A percentile compares a stretch with the other conserved stretches of the same genome.
These are phyloP conservation scores for Turritis glabra DNA, from an alignment of 345 rosid genomes.

Conservation along the genomic window DNA sequence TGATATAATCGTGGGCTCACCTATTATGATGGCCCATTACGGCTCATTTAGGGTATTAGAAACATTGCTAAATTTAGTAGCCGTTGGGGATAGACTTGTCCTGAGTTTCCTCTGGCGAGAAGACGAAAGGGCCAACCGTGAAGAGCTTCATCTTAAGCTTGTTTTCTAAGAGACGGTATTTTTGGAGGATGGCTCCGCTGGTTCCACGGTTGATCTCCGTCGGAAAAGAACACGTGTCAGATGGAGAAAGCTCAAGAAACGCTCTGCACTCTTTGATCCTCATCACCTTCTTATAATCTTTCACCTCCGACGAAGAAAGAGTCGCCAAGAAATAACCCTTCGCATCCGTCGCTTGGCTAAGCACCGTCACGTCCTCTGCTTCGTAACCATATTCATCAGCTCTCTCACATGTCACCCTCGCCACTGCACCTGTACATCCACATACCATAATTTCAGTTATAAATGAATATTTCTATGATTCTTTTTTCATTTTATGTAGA, in stretches of 20 bases:
- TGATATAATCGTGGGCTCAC: too few species aligned
- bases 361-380: slow-evolving; percentile 51
- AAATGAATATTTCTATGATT: too few species aligned
- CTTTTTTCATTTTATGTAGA: too few species aligned
- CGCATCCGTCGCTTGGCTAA: slow-evolving; percentile 55
- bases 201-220: slow-evolving; percentile 59
- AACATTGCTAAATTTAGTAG: slow-evolving; percentile 30
- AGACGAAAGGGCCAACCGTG: slow-evolving; percentile 63
- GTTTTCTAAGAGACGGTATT: slow-evolving; percentile 32
- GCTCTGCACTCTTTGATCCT: slow-evolving; percentile 59
- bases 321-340: slow-evolving; percentile 64
- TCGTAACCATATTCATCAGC: slow-evolving; percentile 57
- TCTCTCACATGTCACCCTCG: slow-evolving; percentile 60
- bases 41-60: not conserved
- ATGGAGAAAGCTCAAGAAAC: slow-evolving; percentile 58
- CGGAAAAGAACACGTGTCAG: slow-evolving; percentile 46
- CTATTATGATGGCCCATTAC: too few species aligned
- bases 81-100: slow-evolving; percentile 41
- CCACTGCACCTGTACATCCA: slow-evolving; percentile 52
- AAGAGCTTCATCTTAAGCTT: slow-evolving; percentile 53
- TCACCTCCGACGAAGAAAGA: slow-evolving; percentile 52
- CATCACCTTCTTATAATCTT: slow-evolving; percentile 28
- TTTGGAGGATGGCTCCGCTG: slow-evolving; percentile 52
- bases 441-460: too few species aligned
- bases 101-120: slow-evolving; percentile 36